Evolutionary conservation across 768 basidiomycete species (phyloP).

Genomic region (Russula compacta): DNA sequence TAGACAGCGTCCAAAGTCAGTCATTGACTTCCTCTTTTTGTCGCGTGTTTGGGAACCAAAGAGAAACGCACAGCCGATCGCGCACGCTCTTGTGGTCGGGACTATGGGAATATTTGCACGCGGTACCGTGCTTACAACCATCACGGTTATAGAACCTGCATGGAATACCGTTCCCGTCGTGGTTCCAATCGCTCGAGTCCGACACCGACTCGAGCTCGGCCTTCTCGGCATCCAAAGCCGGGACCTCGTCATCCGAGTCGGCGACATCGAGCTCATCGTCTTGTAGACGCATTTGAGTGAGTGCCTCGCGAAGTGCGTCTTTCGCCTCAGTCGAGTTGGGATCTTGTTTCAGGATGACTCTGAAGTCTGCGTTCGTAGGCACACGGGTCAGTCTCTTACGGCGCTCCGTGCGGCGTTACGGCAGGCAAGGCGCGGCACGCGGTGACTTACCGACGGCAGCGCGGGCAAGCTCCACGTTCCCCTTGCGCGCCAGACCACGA

Average conservation of each 20-base stretch:
- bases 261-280: neutral
- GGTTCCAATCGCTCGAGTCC: conserved; percentile 47
- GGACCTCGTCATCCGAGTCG: conserved; percentile 17
- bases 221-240: conserved; percentile 25
- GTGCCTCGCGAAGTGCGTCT: conserved; percentile 18
- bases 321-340: conserved; percentile 21
- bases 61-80: conserved; percentile 38
- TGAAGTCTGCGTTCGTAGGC: conserved; percentile 25
- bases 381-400: neutral
- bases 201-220: conserved; percentile 36
- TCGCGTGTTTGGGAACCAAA: neutral
- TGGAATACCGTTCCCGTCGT: conserved; percentile 41
- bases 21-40: neutral
- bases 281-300: neutral
- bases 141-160: conserved; percentile 51
- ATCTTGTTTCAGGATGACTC: conserved; percentile 23
- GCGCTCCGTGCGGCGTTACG: neutral
- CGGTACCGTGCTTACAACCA: conserved; percentile 35
- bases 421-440: neutral
- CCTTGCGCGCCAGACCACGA: conserved; percentile 29
- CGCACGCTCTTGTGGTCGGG: conserved; percentile 47
- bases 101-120: conserved; percentile 43
- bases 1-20: conserved; percentile 20
- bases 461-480: conserved; percentile 16
- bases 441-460: conserved; percentile 23